A percentile compares a stretch with the other conserved stretches of the same genome.
Conservation (phyloP, 2,329 filamentous ascomycete species). For the Aspergillus thermomutatus region DNA sequence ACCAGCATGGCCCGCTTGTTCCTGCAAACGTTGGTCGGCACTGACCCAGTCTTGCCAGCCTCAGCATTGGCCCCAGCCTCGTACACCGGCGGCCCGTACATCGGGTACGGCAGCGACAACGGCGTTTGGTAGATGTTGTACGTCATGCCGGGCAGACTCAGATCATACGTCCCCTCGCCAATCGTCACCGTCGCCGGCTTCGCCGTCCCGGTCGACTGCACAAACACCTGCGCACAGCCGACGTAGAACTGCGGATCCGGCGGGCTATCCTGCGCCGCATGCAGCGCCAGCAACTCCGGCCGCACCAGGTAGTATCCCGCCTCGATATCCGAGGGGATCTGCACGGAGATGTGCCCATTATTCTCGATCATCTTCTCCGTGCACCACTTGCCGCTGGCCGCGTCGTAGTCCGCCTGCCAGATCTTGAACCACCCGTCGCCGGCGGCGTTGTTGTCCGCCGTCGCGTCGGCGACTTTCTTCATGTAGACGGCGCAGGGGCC, state of each 20-base stretch:
- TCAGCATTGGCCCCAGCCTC: constrained; percentile 35
- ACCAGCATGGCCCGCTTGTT: constrained; percentile 9
- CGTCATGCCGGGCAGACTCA: constrained; percentile 53
- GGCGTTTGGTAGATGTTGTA: constrained; percentile 62
- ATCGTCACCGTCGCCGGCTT: constrained; percentile 59
- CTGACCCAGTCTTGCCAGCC: neutral
- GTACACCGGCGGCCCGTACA: constrained; percentile 58
- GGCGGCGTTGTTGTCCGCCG: constrained; percentile 47
- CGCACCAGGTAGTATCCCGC: constrained; percentile 69
- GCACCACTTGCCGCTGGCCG: constrained; percentile 59
- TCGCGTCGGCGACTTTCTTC: constrained; percentile 63
- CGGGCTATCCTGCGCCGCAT: constrained; percentile 54
- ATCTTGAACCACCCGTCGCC: constrained; percentile 78
- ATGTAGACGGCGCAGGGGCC: constrained; percentile 72
- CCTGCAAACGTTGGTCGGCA: constrained; percentile 4
- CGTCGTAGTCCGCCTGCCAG: constrained; percentile 65
- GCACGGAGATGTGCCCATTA: constrained; percentile 61
- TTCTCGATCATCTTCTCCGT: constrained; percentile 65
- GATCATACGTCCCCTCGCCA: constrained; percentile 59
- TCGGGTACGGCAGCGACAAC: constrained; percentile 53
- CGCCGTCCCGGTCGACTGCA: constrained; percentile 50
- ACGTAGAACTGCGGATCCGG: constrained; percentile 69
- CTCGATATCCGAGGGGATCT: constrained; percentile 59
- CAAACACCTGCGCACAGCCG: constrained; percentile 68
- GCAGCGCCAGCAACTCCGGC: constrained; percentile 67